Base-by-base conservation (phyloP, 306 rosid species). In the Mimosa bimucronata region DNA sequence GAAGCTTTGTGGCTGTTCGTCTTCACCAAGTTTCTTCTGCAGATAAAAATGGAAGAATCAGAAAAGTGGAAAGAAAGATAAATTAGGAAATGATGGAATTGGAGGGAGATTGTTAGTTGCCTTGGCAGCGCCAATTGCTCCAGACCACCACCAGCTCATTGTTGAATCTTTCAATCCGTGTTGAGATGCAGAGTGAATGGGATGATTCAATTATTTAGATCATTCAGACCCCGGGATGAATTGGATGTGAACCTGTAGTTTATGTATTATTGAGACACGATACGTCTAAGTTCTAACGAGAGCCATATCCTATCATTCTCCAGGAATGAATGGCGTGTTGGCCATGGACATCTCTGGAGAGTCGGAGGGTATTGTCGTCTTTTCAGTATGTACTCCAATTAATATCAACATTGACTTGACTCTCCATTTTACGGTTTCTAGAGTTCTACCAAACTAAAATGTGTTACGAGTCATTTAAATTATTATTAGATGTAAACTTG, bases 81-180 rank as follows among this genome's bases (percentile, higher is more conserved):
- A 15, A 58, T 58, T 12, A 2, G 8, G 45, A 38, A 81, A 28
- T 7, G 5, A 55, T 21, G 4, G n/a, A 44, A 66, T 21, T 15
- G 65, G 4, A 12, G 26, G 25, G 23, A 55, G 42, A 12, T n/a
- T n/a, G n/a, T n/a, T 13, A 11, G 42, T 69, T 41, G 68, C 88
- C 88, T 78, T 85, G 8, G 81, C 79, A 61, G 88, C 88, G 53
- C 83, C 86, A 1, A 62, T 64, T 14, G 86, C 83, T 79, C 86
- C 81, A 40, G 83, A 83, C 88, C 81, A 38, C 72, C 72, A 67
- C 72, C 72, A 37, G 50, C 72, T 67, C 72, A 58, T 58, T 4
- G 29, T 67, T 19, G 21, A 50, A 15, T 50, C 3, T 19, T 46
- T 46, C 21, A 50, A 48, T 48, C 55, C 1, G 2, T 6, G 57